A percentile compares a stretch with the other conserved stretches of the same genome.
Evolutionary conservation across 805 yeast genomes (phyloP).

Genomic region (Kazachstania bromeliacearum): DNA sequence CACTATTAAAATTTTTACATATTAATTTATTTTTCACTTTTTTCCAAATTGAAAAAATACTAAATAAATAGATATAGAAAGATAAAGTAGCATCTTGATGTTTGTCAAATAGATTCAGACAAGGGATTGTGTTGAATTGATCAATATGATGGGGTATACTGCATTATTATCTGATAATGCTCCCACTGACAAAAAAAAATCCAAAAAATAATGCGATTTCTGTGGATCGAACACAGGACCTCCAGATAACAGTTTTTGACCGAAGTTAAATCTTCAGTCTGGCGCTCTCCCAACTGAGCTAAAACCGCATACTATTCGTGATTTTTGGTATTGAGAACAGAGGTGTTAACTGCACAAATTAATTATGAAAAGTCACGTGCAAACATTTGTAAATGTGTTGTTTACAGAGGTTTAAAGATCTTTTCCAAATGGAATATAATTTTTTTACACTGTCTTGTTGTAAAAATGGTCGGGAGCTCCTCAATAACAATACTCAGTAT

Average conservation of each 20-base stretch:
- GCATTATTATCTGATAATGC: background rate
- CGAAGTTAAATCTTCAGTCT: slow-evolving; percentile 29
- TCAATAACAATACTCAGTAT: no score
- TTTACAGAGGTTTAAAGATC: no score
- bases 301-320: no score
- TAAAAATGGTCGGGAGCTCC: no score
- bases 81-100: background rate
- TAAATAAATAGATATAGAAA: background rate
- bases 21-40: background rate
- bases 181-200: background rate
- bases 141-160: no score
- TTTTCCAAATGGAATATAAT: no score
- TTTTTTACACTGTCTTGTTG: no score
- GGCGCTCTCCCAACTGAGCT: slow-evolving; percentile 40
- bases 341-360: no score
- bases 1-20: background rate
- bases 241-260: slow-evolving; percentile 35
- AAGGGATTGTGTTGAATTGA: no score
- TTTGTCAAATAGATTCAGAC: background rate
- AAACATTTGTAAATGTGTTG: no score
- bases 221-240: slow-evolving; percentile 88
- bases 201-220: slow-evolving; percentile 41
- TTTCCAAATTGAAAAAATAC: background rate
- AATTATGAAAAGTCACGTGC: no score
- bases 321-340: no score